A percentile compares a stretch with the other conserved stretches of the same genome.
Evolutionary conservation across 345 rosid genomes (phyloP).

Genomic region (Eucalyptus curtisii): DNA sequence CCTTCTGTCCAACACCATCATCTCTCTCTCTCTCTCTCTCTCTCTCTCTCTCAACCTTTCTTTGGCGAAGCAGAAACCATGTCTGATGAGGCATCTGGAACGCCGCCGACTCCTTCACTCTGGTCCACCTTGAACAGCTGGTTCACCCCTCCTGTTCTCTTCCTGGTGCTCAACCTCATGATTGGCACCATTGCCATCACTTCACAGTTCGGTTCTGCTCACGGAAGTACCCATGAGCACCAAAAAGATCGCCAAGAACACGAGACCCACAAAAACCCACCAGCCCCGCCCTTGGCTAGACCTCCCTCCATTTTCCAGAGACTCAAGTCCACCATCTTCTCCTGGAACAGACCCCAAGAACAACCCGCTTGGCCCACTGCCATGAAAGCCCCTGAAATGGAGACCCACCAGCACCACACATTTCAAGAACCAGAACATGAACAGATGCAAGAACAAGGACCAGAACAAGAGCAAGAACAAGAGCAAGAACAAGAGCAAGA

Average conservation of each 20-base stretch:
- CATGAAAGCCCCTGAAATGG: neutral
- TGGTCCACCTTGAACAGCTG: neutral
- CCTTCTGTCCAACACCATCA: neutral
- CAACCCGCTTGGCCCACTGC: neutral
- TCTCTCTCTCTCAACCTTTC: neutral
- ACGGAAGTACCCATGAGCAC: neutral
- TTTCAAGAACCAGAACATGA: neutral
- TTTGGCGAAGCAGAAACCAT: neutral
- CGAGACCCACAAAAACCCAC: neutral
- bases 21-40: neutral
- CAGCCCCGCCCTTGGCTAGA: neutral
- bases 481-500: neutral
- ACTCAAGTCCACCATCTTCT: neutral
- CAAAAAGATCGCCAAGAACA: neutral
- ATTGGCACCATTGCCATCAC: slow-evolving; percentile 1
- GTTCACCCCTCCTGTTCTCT: neutral
- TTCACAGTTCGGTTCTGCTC: neutral
- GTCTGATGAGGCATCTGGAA: neutral
- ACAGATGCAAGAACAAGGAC: neutral
- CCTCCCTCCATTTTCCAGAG: neutral
- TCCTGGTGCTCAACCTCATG: slow-evolving; percentile 5
- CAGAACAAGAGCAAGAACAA: neutral
- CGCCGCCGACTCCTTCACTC: neutral
- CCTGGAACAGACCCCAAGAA: neutral
- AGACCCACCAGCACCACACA: neutral